Evolutionary conservation across 768 basidiomycete genomes (phyloP).

Genomic region (Dentipellis fragilis): DNA sequence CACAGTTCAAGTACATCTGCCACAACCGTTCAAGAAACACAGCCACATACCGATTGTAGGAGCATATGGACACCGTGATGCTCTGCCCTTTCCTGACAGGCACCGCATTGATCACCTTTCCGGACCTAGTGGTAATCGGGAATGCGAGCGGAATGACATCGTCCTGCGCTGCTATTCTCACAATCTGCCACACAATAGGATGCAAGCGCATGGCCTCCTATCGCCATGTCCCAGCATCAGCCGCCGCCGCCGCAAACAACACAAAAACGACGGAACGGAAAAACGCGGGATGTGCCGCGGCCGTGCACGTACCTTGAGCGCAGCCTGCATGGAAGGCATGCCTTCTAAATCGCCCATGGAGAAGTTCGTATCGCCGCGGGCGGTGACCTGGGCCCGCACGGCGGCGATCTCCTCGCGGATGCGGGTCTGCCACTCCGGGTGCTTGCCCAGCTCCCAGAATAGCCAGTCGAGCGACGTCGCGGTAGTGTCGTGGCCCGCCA

Average conservation of each 20-base stretch:
- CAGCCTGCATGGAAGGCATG: conserved; percentile 3
- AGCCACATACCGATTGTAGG: conserved; percentile 7
- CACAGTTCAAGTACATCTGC: not conserved
- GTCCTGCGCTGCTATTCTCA: conserved; percentile 9
- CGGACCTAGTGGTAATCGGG: conserved; percentile 7
- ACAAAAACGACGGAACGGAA: no score
- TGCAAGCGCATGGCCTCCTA: conserved; percentile 16
- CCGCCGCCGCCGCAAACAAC: no score
- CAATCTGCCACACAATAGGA: conserved; percentile 6
- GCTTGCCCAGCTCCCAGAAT: not conserved
- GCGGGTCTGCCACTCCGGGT: not conserved
- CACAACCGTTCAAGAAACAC: not conserved
- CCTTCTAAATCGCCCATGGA: not conserved
- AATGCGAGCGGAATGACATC: conserved; percentile 12
- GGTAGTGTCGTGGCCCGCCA: conserved; percentile 1
- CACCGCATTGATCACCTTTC: conserved; percentile 7
- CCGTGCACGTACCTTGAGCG: conserved; percentile 5
- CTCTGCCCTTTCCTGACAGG: conserved; percentile 10
- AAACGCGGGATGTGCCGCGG: not conserved
- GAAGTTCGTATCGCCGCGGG: not conserved
- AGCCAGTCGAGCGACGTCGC: not conserved
- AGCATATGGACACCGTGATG: conserved; percentile 7
- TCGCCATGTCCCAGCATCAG: conserved; percentile 1
- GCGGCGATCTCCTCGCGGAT: conserved; percentile 8
- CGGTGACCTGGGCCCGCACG: conserved; percentile 1